Evolutionary conservation across 352 stramenopile genomes (phyloP).

Genomic region (Globisporangium megalacanthum): DNA sequence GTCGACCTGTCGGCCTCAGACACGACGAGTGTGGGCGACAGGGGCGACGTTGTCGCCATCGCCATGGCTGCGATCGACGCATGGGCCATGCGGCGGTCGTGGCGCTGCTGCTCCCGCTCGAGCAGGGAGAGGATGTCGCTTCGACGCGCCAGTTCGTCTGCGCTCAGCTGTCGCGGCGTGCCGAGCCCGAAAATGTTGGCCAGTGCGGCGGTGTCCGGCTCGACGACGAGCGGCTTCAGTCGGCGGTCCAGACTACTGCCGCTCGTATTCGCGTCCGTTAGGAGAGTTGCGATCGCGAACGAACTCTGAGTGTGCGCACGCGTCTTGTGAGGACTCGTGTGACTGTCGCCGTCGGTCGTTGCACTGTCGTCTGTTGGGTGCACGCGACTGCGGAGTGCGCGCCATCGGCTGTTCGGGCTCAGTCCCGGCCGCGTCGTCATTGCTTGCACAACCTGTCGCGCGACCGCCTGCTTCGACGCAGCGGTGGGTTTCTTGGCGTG

Average conservation of each 20-base stretch:
- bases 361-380: background rate
- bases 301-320: too few relatives aligned
- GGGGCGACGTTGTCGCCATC: conserved; percentile 9
- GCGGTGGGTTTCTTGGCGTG: conserved; percentile 9
- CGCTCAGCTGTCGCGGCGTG: conserved; percentile 45
- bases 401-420: conserved; percentile 13
- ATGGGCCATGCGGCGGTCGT: conserved; percentile 23
- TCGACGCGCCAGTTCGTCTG: conserved; percentile 35
- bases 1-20: conserved; percentile 13
- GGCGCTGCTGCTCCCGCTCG: conserved; percentile 25
- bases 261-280: background rate
- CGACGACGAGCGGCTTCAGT: conserved; percentile 9
- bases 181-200: conserved; percentile 60
- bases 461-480: conserved; percentile 3
- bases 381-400: conserved; percentile 9
- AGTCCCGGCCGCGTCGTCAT: conserved; percentile 10
- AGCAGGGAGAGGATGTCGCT: conserved; percentile 48
- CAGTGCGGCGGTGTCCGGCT: conserved; percentile 25
- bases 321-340: background rate
- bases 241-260: background rate
- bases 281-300: background rate
- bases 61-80: conserved; percentile 29
- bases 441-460: conserved; percentile 13
- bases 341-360: background rate
- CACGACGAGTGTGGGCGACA: conserved; percentile 2